Percentiles rank a stretch among this genome's conserved stretches.
These are phyloP conservation scores for Crithidia expoeki DNA, from an alignment of 208 protist species.

Conservation along the genomic window DNA sequence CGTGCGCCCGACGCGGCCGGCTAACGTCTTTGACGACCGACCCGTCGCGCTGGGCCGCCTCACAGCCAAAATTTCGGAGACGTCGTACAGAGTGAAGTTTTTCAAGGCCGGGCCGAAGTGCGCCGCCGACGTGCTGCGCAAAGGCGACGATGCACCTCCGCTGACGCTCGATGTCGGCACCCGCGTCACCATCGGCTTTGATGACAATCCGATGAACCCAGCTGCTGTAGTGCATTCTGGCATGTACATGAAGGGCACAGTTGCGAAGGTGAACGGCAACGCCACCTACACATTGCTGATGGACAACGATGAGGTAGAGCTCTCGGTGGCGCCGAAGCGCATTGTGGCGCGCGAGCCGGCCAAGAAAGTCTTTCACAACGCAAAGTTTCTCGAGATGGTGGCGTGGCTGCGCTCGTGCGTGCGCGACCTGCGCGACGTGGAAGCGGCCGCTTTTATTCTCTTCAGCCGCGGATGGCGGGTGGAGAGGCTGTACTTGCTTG, in stretches of 20 bases:
- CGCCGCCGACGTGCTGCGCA: conserved; percentile 5
- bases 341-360: conserved; percentile 55
- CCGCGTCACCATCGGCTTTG: conserved; percentile 39
- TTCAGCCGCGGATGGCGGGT: conserved; percentile 82
- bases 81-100: conserved; percentile 46
- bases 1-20: conserved; percentile 47
- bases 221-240: conserved; percentile 17
- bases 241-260: conserved; percentile 64
- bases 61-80: conserved; percentile 46
- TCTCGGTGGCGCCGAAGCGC: conserved; percentile 63
- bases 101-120: conserved; percentile 2
- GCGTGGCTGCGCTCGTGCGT: conserved; percentile 74
- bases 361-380: conserved; percentile 53
- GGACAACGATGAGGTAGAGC: conserved; percentile 79
- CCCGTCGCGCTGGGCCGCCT: conserved; percentile 63
- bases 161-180: conserved; percentile 42
- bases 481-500: conserved; percentile 75
- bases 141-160: conserved; percentile 22
- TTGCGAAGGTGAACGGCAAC: conserved; percentile 79
- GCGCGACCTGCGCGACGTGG: conserved; percentile 63
- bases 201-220: conserved; percentile 11
- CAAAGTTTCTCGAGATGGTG: conserved; percentile 67
- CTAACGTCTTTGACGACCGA: conserved; percentile 55
- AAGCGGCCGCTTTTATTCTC: conserved; percentile 74
- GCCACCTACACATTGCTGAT: conserved; percentile 77